Conservation (phyloP, 257 asterid species). For the Solanum appendiculatum region DNA sequence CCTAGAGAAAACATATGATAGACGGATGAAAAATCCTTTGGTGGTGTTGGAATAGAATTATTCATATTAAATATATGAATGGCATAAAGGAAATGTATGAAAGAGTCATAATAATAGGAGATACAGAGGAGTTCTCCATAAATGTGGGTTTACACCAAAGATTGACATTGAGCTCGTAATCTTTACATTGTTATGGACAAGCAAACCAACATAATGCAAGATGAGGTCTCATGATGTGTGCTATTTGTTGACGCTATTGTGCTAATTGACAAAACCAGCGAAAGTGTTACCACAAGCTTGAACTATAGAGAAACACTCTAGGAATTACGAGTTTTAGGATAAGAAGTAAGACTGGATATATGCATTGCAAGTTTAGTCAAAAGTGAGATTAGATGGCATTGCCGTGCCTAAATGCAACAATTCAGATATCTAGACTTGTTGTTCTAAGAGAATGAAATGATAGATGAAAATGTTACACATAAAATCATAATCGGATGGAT, state of each 20-base stretch:
- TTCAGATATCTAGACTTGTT: not conserved
- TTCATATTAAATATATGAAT: not conserved
- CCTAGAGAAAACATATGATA: not conserved
- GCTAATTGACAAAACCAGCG: not conserved
- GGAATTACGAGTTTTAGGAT: not conserved
- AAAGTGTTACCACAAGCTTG: not conserved
- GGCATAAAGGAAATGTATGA: not conserved
- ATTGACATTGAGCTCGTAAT: not conserved
- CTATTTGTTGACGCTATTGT: not conserved
- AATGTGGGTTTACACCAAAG: not conserved
- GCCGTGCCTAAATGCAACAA: not conserved
- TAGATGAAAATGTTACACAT: not conserved
- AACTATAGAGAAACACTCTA: not conserved
- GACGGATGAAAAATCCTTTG: not conserved
- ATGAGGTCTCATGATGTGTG: not conserved
- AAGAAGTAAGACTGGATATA: not conserved
- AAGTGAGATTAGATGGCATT: not conserved
- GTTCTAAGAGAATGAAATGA: not conserved
- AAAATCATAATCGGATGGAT: not conserved
- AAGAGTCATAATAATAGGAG: not conserved
- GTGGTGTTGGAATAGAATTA: not conserved
- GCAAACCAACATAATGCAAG: not conserved
- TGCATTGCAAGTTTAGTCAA: not conserved
- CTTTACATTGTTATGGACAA: not conserved
- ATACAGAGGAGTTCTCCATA: not conserved